These are phyloP conservation scores for Austroboletus novae-zelandiae DNA, from an alignment of 1,284 basidiomycete species.

Conservation along the genomic window DNA sequence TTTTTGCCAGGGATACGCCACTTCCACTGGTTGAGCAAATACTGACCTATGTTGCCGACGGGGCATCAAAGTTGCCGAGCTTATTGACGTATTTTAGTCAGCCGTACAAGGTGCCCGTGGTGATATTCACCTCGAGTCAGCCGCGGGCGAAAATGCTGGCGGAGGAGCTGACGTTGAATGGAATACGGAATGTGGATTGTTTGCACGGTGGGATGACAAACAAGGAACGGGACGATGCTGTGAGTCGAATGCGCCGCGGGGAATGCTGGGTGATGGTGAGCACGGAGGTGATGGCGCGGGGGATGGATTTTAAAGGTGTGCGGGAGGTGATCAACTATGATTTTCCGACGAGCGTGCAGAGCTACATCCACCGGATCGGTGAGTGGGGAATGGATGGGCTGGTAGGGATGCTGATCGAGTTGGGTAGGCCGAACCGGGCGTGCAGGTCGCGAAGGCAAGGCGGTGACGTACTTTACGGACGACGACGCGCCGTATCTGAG, in stretches of 20 bases:
- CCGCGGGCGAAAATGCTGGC: slow-evolving; percentile 87
- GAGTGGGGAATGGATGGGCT: slow-evolving; percentile 15
- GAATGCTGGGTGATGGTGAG: slow-evolving; percentile 91
- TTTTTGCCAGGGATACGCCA: slow-evolving; percentile 76
- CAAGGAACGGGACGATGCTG: slow-evolving; percentile 83
- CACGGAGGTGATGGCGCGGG: slow-evolving; percentile 94
- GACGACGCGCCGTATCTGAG: slow-evolving; percentile 92
- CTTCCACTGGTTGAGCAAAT: slow-evolving; percentile 82
- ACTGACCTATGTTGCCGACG: slow-evolving; percentile 89
- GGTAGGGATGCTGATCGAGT: neutral
- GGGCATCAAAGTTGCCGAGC: slow-evolving; percentile 89
- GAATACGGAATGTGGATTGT: slow-evolving; percentile 86
- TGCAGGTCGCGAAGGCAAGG: slow-evolving; percentile 87
- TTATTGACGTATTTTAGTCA: slow-evolving; percentile 76
- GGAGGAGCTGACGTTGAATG: slow-evolving; percentile 81
- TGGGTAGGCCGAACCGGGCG: slow-evolving; percentile 83
- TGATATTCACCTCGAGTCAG: slow-evolving; percentile 94
- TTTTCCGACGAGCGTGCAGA: slow-evolving; percentile 91
- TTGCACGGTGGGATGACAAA: slow-evolving; percentile 88
- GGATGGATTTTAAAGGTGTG: slow-evolving; percentile 97
- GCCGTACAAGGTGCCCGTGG: slow-evolving; percentile 89
- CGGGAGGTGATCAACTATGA: slow-evolving; percentile 96
- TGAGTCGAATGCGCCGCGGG: slow-evolving; percentile 83
- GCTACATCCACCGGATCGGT: slow-evolving; percentile 95
- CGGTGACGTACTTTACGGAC: slow-evolving; percentile 94